phyloP scores from a whole-genome alignment of 768 basidiomycete genomes.

The Suillus occidentalis region DNA sequence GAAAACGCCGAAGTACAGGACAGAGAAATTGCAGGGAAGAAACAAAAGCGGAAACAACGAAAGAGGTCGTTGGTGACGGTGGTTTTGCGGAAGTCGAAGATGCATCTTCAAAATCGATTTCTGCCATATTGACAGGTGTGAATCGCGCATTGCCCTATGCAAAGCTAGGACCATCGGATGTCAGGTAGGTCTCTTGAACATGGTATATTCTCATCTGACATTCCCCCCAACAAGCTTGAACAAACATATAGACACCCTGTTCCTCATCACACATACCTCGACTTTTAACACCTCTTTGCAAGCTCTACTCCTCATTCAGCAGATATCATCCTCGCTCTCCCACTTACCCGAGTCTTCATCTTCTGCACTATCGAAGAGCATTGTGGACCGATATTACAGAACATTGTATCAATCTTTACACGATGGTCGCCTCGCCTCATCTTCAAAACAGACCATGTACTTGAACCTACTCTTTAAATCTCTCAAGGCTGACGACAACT shows the following conservation, averaged over 20 bases:
- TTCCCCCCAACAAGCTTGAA: constrained; percentile 54
- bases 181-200: constrained; percentile 46
- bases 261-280: constrained; percentile 91
- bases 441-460: constrained; percentile 96
- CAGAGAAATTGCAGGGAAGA: constrained; percentile 27
- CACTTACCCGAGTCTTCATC: constrained; percentile 41
- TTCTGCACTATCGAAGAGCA: constrained; percentile 42
- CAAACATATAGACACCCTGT: constrained; percentile 89
- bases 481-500: constrained; percentile 64
- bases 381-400: constrained; percentile 72
- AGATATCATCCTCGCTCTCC: constrained; percentile 63
- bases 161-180: constrained; percentile 67
- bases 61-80: constrained; percentile 54
- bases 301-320: constrained; percentile 85
- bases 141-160: constrained; percentile 96
- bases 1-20: constrained; percentile 32
- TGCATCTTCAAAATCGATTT: constrained; percentile 76
- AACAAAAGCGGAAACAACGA: constrained; percentile 33
- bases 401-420: constrained; percentile 88
- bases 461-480: constrained; percentile 92
- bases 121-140: constrained; percentile 90
- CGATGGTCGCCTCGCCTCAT: constrained; percentile 75
- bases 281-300: constrained; percentile 98
- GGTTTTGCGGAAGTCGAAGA: constrained; percentile 79
- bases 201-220: background rate